Evolutionary conservation across 768 basidiomycete species (phyloP).

Genomic region (Lentinula boryana): DNA sequence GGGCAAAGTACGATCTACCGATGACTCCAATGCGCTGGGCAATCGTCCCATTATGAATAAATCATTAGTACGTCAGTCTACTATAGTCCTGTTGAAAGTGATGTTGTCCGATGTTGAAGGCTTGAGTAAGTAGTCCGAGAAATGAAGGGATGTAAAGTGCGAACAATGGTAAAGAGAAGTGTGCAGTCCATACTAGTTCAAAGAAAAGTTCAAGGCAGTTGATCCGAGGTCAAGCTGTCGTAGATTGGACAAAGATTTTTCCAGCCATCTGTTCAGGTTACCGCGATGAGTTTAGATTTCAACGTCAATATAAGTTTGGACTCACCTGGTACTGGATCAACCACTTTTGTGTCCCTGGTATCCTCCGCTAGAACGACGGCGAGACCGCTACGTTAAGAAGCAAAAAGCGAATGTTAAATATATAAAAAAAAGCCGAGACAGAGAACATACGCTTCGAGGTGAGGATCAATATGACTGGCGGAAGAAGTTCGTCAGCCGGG

Average conservation of each 20-base stretch:
- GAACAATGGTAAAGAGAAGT: too few species aligned
- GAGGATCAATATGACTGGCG: slow-evolving; percentile 29
- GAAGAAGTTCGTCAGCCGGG: slow-evolving; percentile 3
- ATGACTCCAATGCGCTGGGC: too few species aligned
- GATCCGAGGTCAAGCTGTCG: background rate
- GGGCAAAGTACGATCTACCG: too few species aligned
- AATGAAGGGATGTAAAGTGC: too few species aligned
- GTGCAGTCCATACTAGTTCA: too few species aligned
- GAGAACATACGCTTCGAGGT: slow-evolving; percentile 26
- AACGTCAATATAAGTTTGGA: background rate
- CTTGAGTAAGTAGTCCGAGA: too few species aligned
- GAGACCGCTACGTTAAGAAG: slow-evolving; percentile 20
- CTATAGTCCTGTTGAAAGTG: background rate
- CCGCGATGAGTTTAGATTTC: background rate
- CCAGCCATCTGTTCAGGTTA: background rate
- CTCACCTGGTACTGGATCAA: slow-evolving; percentile 16
- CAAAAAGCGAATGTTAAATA: background rate
- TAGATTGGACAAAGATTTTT: background rate
- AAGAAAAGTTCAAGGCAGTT: background rate
- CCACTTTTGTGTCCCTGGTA: slow-evolving; percentile 13
- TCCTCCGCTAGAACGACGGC: slow-evolving; percentile 34
- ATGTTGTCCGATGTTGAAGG: background rate
- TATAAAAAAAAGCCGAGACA: background rate
- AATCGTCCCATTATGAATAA: too few species aligned
- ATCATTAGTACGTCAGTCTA: background rate